Evolutionary conservation across 2,329 filamentous ascomycete species (phyloP).

Genomic region (Chaetomium sp.): DNA sequence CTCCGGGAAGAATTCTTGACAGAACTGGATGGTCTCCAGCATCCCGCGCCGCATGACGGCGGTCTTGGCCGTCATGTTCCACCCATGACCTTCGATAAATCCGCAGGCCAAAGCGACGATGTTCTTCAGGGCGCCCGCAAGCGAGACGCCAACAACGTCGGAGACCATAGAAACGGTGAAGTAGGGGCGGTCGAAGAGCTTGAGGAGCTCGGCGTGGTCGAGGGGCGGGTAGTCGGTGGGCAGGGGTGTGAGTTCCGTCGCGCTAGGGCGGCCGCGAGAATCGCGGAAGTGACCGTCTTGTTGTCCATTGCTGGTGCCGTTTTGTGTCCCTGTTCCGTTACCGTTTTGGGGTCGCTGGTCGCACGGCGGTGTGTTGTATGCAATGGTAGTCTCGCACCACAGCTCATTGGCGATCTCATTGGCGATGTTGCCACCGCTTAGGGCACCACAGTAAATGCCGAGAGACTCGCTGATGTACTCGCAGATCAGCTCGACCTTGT

Average conservation of each 20-base stretch:
- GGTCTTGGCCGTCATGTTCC: constrained; percentile 99
- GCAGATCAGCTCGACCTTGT: constrained; percentile 82
- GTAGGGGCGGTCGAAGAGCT: constrained; percentile 90
- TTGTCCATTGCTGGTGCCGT: too few relatives aligned
- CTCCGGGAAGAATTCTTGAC: constrained; percentile 83
- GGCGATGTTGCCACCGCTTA: constrained; percentile 95
- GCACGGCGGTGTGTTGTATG: constrained; percentile 85
- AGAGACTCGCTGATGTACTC: constrained; percentile 89
- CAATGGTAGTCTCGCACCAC: constrained; percentile 94
- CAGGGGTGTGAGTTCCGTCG: constrained; percentile 65
- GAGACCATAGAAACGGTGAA: constrained; percentile 93
- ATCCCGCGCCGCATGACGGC: constrained; percentile 95
- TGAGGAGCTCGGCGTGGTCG: constrained; percentile 75
- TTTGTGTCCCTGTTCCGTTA: constrained; percentile 30
- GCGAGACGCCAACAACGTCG: constrained; percentile 94
- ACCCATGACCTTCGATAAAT: constrained; percentile 90
- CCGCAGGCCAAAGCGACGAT: constrained; percentile 90
- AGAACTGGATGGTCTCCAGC: constrained; percentile 94
- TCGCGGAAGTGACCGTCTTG: constrained; percentile 55
- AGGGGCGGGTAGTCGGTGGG: constrained; percentile 80
- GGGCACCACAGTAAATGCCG: constrained; percentile 91
- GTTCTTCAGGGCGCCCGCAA: constrained; percentile 94
- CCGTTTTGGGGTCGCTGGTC: constrained; percentile 69
- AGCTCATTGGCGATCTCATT: constrained; percentile 92
- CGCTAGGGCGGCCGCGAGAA: constrained; percentile 58